Base-by-base conservation (phyloP, 1,284 basidiomycete genomes). In the Melampsora occidentalis region DNA sequence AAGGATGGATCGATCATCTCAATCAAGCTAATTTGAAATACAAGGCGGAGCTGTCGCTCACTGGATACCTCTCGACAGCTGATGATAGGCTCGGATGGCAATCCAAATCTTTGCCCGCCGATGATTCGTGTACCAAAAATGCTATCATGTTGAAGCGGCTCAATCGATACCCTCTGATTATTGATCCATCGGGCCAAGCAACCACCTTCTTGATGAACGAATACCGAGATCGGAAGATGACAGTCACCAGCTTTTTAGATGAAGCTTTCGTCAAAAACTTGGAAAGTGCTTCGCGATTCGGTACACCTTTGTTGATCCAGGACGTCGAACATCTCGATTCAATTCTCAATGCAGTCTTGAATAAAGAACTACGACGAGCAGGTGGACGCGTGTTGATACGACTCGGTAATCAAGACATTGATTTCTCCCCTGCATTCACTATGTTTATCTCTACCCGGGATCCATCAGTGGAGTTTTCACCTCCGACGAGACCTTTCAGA, bases 181-280 rank as follows among this genome's bases (percentile, higher is more conserved):
- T 99, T 81, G 97, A 99, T 83, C 97, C 97, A 1, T 98, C 96
- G 0, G 97, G 97, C n/a, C 97, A 99, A 83, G 96, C 97, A 0
- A 95, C 94, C 0, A 88, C 89, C 2, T 99, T 96, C 88, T 85
- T 99, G 75, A 87, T 95, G 79, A 96, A 97, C 81, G 92, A 97
- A 83, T 97, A 96, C 86, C 91, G 90, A 83, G 92, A 95, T 71
- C 90, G 94, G 80, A 99, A 99, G 86, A 95, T 99, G 81, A 94
- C 94, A 0, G 91, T 97, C 78, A 98, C 97, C 0, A 97, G 94
- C 81, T 99, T 99, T 90, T 86, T 98, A 77, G 97, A 99, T 83
- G 95, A 97, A 82, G 92, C 97, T 0, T 99, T 99, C 90, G 87
- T 98, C 81, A 99, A 99, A 85, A 94, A 97, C 61, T 86, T 99